Conservation (phyloP, 805 yeast genomes). For the Alloascoidea hylecoeti region DNA sequence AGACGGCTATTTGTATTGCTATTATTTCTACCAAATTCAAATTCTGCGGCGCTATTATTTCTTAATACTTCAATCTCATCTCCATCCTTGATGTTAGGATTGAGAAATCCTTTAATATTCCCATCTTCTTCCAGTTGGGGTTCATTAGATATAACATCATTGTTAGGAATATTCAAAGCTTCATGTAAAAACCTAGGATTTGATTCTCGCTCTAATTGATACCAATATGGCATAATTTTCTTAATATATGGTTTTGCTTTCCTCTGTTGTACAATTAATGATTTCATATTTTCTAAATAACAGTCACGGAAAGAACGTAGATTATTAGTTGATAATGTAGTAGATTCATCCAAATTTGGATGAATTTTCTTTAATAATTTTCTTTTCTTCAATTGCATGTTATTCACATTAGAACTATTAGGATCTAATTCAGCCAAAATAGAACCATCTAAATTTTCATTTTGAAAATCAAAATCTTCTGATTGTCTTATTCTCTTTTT, state of each 20-base stretch:
- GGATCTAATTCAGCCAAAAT: neutral
- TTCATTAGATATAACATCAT: too few species aligned
- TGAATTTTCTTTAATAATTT: neutral
- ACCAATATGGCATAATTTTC: neutral
- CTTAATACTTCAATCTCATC: too few species aligned
- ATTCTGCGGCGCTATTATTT: too few species aligned
- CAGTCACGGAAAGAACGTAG: neutral
- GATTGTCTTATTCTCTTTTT: too few species aligned
- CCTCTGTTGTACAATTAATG: neutral
- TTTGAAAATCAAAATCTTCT: neutral
- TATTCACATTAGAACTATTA: neutral
- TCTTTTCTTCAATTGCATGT: neutral
- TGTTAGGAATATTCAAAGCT: too few species aligned
- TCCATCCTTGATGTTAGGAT: too few species aligned
- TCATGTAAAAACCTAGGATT: too few species aligned
- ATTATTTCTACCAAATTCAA: too few species aligned
- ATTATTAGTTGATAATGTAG: neutral
- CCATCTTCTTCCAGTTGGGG: too few species aligned
- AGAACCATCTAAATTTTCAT: neutral
- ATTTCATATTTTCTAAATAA: neutral
- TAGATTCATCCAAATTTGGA: neutral
- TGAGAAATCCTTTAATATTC: too few species aligned
- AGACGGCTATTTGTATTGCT: too few species aligned
- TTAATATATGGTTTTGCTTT: neutral
- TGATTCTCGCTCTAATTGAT: too few species aligned